phyloP scores from a whole-genome alignment of 2,329 filamentous ascomycete species.

The Emergomyces africanus region DNA sequence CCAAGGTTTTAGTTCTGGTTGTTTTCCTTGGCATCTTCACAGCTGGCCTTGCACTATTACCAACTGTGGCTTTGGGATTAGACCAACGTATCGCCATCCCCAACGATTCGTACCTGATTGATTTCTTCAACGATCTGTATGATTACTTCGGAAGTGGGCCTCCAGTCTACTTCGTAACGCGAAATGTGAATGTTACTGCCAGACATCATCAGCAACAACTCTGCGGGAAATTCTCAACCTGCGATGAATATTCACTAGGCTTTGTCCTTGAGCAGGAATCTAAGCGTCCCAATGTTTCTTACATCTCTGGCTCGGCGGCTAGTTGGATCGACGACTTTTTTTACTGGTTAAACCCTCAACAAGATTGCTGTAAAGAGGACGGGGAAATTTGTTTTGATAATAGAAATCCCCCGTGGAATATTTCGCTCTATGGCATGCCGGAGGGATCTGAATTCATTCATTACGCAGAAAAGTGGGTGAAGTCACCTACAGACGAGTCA shows the following conservation, averaged over 20 bases:
- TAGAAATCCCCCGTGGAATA: conserved; percentile 73
- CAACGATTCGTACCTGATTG: conserved; percentile 84
- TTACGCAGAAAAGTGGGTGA: conserved; percentile 74
- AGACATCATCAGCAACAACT: conserved; percentile 68
- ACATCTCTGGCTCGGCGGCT: conserved; percentile 74
- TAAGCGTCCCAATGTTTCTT: conserved; percentile 76
- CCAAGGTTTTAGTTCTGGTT: conserved; percentile 63
- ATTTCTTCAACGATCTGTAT: conserved; percentile 94
- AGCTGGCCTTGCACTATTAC: conserved; percentile 70
- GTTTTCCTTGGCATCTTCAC: conserved; percentile 82
- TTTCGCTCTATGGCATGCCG: conserved; percentile 81
- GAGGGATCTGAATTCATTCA: conserved; percentile 81
- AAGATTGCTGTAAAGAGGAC: conserved; percentile 62
- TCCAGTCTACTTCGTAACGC: conserved; percentile 91
- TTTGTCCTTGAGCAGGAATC: conserved; percentile 91
- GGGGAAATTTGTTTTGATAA: conserved; percentile 65
- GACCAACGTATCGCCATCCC: conserved; percentile 94
- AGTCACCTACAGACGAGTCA: conserved; percentile 63
- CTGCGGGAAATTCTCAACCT: conserved; percentile 84
- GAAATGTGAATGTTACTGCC: conserved; percentile 64
- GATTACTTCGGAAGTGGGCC: conserved; percentile 83
- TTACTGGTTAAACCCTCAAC: conserved; percentile 82
- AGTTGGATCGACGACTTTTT: conserved; percentile 98
- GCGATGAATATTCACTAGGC: conserved; percentile 67
- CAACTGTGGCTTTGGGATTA: conserved; percentile 71